Conservation (phyloP, 805 yeast species). For the Brettanomyces naardenensis region DNA sequence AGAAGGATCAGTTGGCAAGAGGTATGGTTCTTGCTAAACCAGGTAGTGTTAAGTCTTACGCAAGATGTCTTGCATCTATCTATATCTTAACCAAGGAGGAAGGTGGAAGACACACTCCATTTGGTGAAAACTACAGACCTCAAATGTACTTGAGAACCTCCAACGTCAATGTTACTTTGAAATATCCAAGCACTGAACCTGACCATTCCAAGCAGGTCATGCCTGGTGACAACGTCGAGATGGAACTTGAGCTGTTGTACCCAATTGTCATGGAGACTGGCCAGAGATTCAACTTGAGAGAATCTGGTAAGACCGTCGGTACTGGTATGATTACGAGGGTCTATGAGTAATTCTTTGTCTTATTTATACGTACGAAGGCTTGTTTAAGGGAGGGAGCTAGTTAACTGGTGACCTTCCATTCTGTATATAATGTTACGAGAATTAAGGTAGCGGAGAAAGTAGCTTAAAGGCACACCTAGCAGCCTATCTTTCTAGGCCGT, state of each 20-base stretch:
- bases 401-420: no score
- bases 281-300: constrained; percentile 98
- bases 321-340: constrained; percentile 92
- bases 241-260: constrained; percentile 82
- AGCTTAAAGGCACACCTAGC: no score
- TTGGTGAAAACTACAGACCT: constrained; percentile 96
- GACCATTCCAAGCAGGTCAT: constrained; percentile 86
- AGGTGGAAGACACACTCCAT: constrained; percentile 99
- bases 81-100: constrained; percentile 93
- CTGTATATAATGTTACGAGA: no score
- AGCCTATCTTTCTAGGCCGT: no score
- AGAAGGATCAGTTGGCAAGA: constrained; percentile 93
- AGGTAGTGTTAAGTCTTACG: constrained; percentile 85
- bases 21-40: constrained; percentile 98
- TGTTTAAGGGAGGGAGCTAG: no score
- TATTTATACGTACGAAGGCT: no score
- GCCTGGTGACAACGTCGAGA: constrained; percentile 98
- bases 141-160: constrained; percentile 96
- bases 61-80: constrained; percentile 87
- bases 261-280: constrained; percentile 94
- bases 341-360: constrained; percentile 18
- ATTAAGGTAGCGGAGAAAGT: no score
- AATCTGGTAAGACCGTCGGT: constrained; percentile 98
- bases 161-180: constrained; percentile 83
- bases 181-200: constrained; percentile 73